Base-by-base conservation (phyloP, 768 basidiomycete species). In the Amanita molliuscula region DNA sequence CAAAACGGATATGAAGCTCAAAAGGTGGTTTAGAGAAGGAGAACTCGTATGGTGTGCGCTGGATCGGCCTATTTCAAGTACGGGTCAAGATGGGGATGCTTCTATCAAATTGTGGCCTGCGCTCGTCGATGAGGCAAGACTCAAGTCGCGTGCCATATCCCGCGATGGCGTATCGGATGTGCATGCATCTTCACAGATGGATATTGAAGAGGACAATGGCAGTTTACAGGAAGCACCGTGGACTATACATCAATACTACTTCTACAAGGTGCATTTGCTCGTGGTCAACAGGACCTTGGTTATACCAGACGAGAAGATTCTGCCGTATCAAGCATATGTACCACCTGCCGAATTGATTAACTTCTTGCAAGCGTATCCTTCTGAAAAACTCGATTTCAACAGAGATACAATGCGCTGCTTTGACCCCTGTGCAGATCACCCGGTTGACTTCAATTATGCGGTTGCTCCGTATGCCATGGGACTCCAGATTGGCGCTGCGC, bases 91-190 rank as follows among this genome's bases (percentile, higher is more conserved):
- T 33, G 61, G 65, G 15, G 67, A 66, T 15, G 68, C 73, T 44
- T 57, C 56, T n/a, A 84, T 91, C 54, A 59, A 64, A 21, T 82
- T 78, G 57, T 91, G 88, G 88, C 88, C 88, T 1, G 85, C 76
- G 1, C 57, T 88, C 18, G 74, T 90, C 6, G 73, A 81, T 15
- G 77, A 82, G 50, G 61, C 72, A 13, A 72, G 68, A 49, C 60
- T 84, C 47, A 78, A 74, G 58, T 67, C 71, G 2, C 63, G 68
- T 36, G 61, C 76, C 23, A 55, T 70, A 1, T 68, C 69, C 8
- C 59, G 63, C 35, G 50, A 53, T 10, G 35, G 44, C 13, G 47
- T 48, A 8, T 44, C 45, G 6, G 33, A 49, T 48, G 23, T 48
- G 15, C 47, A 45, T 35, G 42, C 48, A 16, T 44, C 45, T 16